Percentiles rank a stretch among this genome's conserved stretches.
Evolutionary conservation across 345 rosid species (phyloP).

Genomic region (Salix purpurea): DNA sequence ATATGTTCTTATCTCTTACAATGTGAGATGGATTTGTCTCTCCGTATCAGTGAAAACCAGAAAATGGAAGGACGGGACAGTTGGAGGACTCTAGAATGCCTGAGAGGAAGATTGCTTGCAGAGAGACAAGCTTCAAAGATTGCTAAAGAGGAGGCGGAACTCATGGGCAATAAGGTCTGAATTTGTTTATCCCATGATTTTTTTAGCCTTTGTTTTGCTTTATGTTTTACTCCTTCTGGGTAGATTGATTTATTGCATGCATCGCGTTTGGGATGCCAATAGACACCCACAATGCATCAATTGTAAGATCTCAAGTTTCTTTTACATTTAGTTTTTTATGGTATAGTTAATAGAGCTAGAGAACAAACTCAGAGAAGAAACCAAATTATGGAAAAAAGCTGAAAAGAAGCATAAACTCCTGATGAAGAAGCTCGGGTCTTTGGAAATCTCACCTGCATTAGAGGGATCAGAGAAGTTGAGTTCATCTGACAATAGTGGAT

Average conservation of each 20-base stretch:
- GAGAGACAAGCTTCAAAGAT: slow-evolving; percentile 79
- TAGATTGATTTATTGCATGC: not conserved
- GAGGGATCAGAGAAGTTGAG: slow-evolving; percentile 37
- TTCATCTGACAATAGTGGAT: slow-evolving; percentile 28
- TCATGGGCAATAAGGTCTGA: slow-evolving; percentile 52
- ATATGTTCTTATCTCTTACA: not conserved
- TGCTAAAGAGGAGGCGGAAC: slow-evolving; percentile 68
- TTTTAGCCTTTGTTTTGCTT: not conserved
- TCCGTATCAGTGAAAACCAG: slow-evolving; percentile 26
- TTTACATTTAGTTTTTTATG: not conserved
- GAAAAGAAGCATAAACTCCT: slow-evolving; percentile 58
- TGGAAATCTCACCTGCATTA: slow-evolving; percentile 29
- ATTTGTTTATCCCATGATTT: not conserved
- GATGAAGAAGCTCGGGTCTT: slow-evolving; percentile 55
- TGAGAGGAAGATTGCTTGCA: slow-evolving; percentile 83
- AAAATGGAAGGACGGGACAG: slow-evolving; percentile 40
- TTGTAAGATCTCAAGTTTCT: not conserved
- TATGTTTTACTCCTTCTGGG: not conserved
- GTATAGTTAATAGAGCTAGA: slow-evolving; percentile 62
- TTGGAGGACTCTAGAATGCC: slow-evolving; percentile 57
- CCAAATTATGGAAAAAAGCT: slow-evolving; percentile 54
- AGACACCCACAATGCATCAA: no score
- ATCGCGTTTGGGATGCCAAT: not conserved
- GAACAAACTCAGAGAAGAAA: slow-evolving; percentile 59
- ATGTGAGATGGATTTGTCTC: slow-evolving; percentile 26